These are phyloP conservation scores for Elsinoe fawcettii DNA, from an alignment of 2,329 filamentous ascomycete species.

Conservation along the genomic window DNA sequence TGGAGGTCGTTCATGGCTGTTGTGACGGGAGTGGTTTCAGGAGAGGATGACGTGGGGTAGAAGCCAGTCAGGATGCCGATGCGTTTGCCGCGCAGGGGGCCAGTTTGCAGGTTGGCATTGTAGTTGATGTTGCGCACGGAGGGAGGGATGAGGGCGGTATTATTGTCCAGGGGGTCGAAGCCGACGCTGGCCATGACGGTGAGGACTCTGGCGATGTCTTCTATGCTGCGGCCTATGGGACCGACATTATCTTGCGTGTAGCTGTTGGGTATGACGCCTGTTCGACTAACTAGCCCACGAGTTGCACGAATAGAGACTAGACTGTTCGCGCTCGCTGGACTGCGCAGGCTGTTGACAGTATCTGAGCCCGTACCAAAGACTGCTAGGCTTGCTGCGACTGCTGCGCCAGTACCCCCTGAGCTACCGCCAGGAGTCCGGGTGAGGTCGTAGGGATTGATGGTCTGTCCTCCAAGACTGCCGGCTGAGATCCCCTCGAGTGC, in stretches of 20 bases:
- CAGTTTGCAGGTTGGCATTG: conserved; percentile 31
- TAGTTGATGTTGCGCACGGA: conserved; percentile 41
- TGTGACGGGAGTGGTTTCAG: conserved; percentile 53
- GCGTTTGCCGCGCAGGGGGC: conserved; percentile 34
- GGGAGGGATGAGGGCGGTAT: conserved; percentile 42
- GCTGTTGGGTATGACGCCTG: conserved; percentile 27
- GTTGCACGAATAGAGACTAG: conserved; percentile 52
- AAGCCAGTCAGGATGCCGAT: conserved; percentile 50
- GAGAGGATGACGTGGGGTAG: conserved; percentile 45
- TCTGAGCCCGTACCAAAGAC: conserved; percentile 39
- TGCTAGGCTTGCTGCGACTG: conserved; percentile 50
- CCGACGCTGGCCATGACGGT: conserved; percentile 41
- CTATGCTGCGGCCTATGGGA: conserved; percentile 26
- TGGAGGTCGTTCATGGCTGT: conserved; percentile 43
- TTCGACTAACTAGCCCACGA: conserved; percentile 25
- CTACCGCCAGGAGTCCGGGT: conserved; percentile 58
- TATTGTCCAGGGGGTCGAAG: conserved; percentile 46
- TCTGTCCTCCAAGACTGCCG: conserved; percentile 57
- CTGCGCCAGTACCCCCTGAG: conserved; percentile 55
- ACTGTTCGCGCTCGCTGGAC: conserved; percentile 54
- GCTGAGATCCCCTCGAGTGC: conserved; percentile 57
- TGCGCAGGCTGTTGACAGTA: conserved; percentile 52
- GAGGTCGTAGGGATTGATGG: conserved; percentile 57
- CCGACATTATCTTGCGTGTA: conserved; percentile 29
- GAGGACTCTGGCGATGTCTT: conserved; percentile 27